A percentile compares a stretch with the other conserved stretches of the same genome.
Conservation (phyloP, 768 basidiomycete genomes). For the Crucibulum laeve region DNA sequence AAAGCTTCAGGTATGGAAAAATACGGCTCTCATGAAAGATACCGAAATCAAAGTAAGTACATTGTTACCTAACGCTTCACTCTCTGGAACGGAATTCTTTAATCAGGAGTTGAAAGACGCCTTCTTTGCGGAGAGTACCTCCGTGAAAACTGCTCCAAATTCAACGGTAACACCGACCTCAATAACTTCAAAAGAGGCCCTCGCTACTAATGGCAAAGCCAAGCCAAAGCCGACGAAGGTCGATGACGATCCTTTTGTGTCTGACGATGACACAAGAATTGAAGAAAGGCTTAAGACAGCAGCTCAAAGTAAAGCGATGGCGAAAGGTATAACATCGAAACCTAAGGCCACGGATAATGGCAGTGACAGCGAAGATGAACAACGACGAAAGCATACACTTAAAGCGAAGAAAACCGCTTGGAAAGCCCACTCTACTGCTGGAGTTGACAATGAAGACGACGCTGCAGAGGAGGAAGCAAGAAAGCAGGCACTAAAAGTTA, state of each 20-base stretch:
- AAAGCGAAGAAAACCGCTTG: constrained; percentile 16
- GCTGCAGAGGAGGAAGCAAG: constrained; percentile 8
- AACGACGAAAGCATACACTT: constrained; percentile 14
- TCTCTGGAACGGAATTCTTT: background rate
- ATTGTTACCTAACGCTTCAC: background rate
- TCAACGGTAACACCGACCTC: constrained; percentile 1
- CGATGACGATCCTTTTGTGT: constrained; percentile 56
- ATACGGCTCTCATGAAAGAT: constrained; percentile 50
- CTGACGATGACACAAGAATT: constrained; percentile 34
- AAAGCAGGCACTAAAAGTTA: constrained; percentile 6
- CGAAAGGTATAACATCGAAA: constrained; percentile 9
- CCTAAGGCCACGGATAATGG: constrained; percentile 7
- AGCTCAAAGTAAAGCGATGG: constrained; percentile 9
- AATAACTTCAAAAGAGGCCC: constrained; percentile 15
- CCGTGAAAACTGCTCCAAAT: constrained; percentile 20
- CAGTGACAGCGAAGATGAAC: constrained; percentile 23
- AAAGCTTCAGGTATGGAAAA: constrained; percentile 69
- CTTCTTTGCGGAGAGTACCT: constrained; percentile 45
- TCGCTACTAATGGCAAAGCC: constrained; percentile 29
- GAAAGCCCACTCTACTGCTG: background rate
- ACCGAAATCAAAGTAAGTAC: constrained; percentile 53
- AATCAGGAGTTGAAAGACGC: constrained; percentile 58
- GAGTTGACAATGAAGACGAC: background rate
- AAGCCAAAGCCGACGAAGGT: constrained; percentile 46
- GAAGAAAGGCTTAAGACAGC: constrained; percentile 12